phyloP scores from a whole-genome alignment of 2,329 filamentous ascomycete species.

The Zopfia rhizophila region DNA sequence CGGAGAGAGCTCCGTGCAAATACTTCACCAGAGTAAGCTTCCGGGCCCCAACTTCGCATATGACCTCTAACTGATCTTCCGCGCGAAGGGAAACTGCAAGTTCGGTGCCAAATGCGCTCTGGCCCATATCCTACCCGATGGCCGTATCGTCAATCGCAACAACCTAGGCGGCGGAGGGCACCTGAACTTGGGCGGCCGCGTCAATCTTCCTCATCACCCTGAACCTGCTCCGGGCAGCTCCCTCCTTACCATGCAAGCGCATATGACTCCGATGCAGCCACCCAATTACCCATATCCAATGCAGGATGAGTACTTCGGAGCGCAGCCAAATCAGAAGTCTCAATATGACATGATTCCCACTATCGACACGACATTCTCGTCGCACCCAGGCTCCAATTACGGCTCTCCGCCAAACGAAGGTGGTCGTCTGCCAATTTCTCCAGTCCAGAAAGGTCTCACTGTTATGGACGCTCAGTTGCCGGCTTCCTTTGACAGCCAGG shows the following conservation, averaged over 20 bases:
- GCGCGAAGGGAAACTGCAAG: constrained; percentile 91
- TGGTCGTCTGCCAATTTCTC: constrained; percentile 79
- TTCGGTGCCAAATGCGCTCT: constrained; percentile 98
- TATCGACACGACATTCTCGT: constrained; percentile 68
- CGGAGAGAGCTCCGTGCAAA: constrained; percentile 91
- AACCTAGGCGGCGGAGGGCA: constrained; percentile 61
- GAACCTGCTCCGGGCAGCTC: constrained; percentile 80
- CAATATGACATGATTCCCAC: constrained; percentile 63
- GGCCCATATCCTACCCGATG: constrained; percentile 93
- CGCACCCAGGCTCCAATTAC: constrained; percentile 72
- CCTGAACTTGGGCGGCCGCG: constrained; percentile 75
- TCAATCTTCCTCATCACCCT: constrained; percentile 72
- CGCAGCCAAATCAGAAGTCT: constrained; percentile 41
- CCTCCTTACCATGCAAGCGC: constrained; percentile 69
- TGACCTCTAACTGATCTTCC: neutral
- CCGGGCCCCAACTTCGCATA: no score
- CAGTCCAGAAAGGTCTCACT: constrained; percentile 78
- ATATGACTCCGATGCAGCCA: constrained; percentile 53
- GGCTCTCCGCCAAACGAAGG: constrained; percentile 82
- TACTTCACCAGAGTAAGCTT: constrained; percentile 93
- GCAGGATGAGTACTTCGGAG: constrained; percentile 53
- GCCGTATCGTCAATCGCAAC: constrained; percentile 84
- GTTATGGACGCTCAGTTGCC: constrained; percentile 92
- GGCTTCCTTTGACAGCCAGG: constrained; percentile 95
- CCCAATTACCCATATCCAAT: constrained; percentile 52